phyloP scores from a whole-genome alignment of 2,329 filamentous ascomycete species.

The Pleoardoris graminearum region DNA sequence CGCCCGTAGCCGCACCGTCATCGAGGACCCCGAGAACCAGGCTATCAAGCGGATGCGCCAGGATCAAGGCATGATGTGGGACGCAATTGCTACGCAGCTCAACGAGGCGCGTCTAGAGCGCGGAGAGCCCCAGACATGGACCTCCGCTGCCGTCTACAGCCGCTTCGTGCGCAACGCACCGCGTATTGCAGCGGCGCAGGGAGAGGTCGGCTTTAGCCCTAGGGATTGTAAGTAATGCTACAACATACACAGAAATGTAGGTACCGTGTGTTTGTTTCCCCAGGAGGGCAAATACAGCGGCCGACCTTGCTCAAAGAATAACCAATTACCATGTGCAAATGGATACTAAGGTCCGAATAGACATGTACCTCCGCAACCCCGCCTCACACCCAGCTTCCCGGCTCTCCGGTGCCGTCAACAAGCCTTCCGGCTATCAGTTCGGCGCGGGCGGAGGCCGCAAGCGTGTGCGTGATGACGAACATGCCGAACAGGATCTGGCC shows the following conservation, averaged over 20 bases:
- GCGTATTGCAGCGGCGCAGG: constrained; percentile 25
- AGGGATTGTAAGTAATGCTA: constrained; percentile 26
- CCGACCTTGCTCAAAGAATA: too few relatives aligned
- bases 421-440: constrained; percentile 11
- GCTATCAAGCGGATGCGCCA: constrained; percentile 39
- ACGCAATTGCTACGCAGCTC: constrained; percentile 31
- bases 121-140: constrained; percentile 26
- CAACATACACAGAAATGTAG: too few relatives aligned
- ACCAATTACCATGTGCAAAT: too few relatives aligned
- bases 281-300: too few relatives aligned
- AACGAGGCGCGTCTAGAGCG: constrained; percentile 26
- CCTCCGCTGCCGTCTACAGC: constrained; percentile 39
- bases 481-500: constrained; percentile 26
- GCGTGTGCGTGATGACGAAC: constrained; percentile 26
- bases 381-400: constrained; percentile 10
- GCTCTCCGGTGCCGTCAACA: not conserved
- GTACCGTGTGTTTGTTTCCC: too few relatives aligned
- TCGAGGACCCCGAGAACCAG: constrained; percentile 37
- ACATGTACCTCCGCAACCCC: constrained; percentile 35
- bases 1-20: not conserved
- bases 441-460: constrained; percentile 18
- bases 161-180: constrained; percentile 41
- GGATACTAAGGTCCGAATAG: not conserved
- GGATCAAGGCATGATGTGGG: constrained; percentile 30
- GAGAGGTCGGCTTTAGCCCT: constrained; percentile 37